Conservation (phyloP, 2,329 filamentous ascomycete species). For the Beauveria varroae region DNA sequence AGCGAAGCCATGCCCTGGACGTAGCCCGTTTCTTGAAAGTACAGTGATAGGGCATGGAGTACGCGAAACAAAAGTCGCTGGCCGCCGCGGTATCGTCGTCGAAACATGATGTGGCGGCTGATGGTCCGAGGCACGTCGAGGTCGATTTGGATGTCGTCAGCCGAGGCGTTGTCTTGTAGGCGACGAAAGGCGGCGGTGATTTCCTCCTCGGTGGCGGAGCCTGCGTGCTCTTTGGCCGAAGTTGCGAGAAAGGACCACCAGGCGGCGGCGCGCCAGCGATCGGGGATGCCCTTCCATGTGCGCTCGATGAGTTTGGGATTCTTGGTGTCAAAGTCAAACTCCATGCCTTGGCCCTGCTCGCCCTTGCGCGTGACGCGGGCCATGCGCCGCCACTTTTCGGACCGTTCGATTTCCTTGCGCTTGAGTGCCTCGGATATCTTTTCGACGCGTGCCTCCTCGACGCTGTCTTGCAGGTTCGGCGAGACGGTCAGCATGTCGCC, state of each 20-base stretch:
- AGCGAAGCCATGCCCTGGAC: constrained; percentile 97
- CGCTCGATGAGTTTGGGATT: constrained; percentile 82
- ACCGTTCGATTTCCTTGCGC: constrained; percentile 53
- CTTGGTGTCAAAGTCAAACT: constrained; percentile 72
- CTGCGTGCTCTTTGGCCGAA: constrained; percentile 60
- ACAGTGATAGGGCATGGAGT: constrained; percentile 82
- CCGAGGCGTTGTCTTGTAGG: constrained; percentile 65
- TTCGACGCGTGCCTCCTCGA: constrained; percentile 47
- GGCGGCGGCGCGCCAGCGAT: constrained; percentile 85
- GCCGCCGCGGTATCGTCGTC: constrained; percentile 81
- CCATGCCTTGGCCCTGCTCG: constrained; percentile 47
- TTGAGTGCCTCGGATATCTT: constrained; percentile 49
- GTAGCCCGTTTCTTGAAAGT: constrained; percentile 86
- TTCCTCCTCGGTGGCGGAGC: constrained; percentile 57
- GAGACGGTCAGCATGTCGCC: constrained; percentile 59
- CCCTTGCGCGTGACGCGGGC: constrained; percentile 48
- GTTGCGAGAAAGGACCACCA: constrained; percentile 89
- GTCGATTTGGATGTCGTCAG: constrained; percentile 95
- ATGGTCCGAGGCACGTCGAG: constrained; percentile 94
- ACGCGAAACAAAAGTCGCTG: constrained; percentile 89
- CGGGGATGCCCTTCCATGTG: constrained; percentile 97
- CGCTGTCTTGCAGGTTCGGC: constrained; percentile 47
- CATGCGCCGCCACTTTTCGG: constrained; percentile 63
- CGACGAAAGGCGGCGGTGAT: constrained; percentile 66
- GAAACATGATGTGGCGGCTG: constrained; percentile 95